A percentile compares a stretch with the other conserved stretches of the same genome.
Evolutionary conservation across 164 flowering plant genomes (phyloP).

Genomic region (Vitis amurensis): DNA sequence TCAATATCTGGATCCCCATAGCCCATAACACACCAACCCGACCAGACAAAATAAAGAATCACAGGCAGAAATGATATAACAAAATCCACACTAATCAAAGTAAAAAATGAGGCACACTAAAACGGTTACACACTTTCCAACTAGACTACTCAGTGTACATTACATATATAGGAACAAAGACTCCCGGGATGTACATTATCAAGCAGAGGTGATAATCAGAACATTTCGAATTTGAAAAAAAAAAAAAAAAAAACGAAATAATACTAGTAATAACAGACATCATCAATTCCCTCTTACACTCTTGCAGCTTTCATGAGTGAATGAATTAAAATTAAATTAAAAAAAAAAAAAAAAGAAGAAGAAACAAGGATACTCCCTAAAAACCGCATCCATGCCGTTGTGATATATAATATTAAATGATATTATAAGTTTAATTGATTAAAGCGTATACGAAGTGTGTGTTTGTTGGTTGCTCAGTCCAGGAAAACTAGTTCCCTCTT

Average conservation of each 20-base stretch:
- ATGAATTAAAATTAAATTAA: not conserved
- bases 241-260: constrained; percentile 1
- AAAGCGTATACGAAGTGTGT: constrained; percentile 31
- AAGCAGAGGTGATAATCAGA: constrained; percentile 8
- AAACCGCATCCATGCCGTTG: constrained; percentile 62
- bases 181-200: constrained; percentile 26
- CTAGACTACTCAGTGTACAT: not conserved
- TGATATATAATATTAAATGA: constrained; percentile 17
- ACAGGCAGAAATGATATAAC: not conserved
- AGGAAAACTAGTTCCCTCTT: constrained; percentile 16
- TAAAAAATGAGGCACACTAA: not conserved
- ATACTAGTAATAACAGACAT: constrained; percentile 9
- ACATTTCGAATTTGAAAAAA: not conserved
- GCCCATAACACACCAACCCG: not conserved
- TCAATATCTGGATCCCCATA: constrained; percentile 4
- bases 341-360: constrained; percentile 12
- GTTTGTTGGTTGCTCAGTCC: constrained; percentile 18
- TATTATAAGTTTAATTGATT: not conserved
- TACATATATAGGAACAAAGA: not conserved
- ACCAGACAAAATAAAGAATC: not conserved
- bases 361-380: constrained; percentile 69
- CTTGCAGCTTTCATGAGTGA: constrained; percentile 11
- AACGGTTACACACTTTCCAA: constrained; percentile 1
- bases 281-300: constrained; percentile 5
- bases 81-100: not conserved